Base-by-base conservation (phyloP, 768 basidiomycete species). In the Suillus variegatus region DNA sequence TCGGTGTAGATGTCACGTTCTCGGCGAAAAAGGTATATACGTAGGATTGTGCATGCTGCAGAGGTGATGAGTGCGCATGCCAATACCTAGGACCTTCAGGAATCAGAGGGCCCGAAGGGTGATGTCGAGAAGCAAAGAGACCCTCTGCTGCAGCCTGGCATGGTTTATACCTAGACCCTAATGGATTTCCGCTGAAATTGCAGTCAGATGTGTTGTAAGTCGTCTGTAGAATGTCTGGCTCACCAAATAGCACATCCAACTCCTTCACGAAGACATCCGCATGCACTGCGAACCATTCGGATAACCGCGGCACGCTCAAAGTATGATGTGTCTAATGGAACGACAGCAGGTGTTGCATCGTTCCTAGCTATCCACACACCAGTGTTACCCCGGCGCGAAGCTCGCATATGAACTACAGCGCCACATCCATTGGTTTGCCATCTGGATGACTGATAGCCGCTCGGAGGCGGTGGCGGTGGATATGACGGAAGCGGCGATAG, bases 241-340 rank as follows among this genome's bases (percentile, higher is more conserved):
- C 61, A 82, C 86, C 87, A 89, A 54, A 81, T 80, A 3, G 83
- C 80, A 76, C 90, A 92, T 22, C 87, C 90, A 12, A 92, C 79
- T 6, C 88, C 89, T 73, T 90, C 88, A 41, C 86, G 82, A 46
- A 86, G 73, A 69, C 90, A 92, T 16, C 89, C 88, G 68, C 90
- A 91, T 3, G 85, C 76, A 66, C 83, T 86, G 66, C 78, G 79
- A 64, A 84, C 78, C 73, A 85, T 83, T 73, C 82, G 82, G 46
- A 83, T 81, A 20, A 82, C 77, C 16, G 80, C 77, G 14, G 77
- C 68, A 41, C 82, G 75, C 67, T 86, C 85, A 72, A 90, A 88
- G 74, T 91, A 91, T 13, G 74, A 75, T 6, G 84, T 69, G 64
- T 89, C 85, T 69, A 92, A 78, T 3, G 80, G 77, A 13, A 88